These are phyloP conservation scores for Carex scoparia DNA, from an alignment of 176 grass and related monocot genomes.

Conservation along the genomic window DNA sequence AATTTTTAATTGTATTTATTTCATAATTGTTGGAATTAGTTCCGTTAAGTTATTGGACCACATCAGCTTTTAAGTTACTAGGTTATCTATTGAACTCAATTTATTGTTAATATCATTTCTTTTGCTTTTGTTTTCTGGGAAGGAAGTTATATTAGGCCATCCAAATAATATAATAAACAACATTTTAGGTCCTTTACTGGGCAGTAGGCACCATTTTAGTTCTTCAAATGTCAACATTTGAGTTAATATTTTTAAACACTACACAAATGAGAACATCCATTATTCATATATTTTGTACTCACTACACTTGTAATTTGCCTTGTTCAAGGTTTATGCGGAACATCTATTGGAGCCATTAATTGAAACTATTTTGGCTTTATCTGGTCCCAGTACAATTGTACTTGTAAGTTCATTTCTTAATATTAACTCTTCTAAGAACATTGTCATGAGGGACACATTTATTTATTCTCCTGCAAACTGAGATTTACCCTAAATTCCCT, in stretches of 20 bases:
- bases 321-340: constrained; percentile 78
- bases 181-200: background rate
- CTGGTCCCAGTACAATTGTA: constrained; percentile 72
- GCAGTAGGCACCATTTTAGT: background rate
- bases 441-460: background rate
- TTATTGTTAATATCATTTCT: background rate
- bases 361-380: constrained; percentile 82
- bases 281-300: background rate
- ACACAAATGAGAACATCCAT: background rate
- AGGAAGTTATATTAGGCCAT: background rate
- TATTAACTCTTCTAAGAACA: background rate
- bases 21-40: background rate
- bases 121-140: background rate
- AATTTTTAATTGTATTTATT: constrained; percentile 9
- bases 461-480: background rate
- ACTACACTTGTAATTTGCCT: background rate
- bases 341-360: constrained; percentile 67
- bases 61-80: background rate
- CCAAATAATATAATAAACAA: background rate
- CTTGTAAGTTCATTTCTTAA: constrained; percentile 32
- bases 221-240: background rate
- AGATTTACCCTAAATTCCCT: background rate
- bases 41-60: background rate
- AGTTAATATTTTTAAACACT: background rate
- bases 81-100: background rate